Base-by-base conservation (phyloP, 176 grass and related monocot genomes). In the Zizania latifolia region DNA sequence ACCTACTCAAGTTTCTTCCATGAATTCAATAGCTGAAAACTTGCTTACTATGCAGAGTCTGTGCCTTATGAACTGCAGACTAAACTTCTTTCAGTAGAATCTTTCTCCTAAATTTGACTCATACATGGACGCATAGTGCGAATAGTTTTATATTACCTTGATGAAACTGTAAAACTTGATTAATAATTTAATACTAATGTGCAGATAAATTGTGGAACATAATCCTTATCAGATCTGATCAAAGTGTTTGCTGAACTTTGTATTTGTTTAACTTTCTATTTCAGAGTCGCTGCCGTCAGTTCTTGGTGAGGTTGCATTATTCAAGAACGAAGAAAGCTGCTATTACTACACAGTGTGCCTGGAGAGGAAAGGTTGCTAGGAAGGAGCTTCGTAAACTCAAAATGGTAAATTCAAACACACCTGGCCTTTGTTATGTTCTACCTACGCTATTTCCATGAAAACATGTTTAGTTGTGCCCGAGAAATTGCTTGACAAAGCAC, bases 361-460 rank as follows among this genome's bases (percentile, higher is more conserved):
- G 94, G 91, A 98, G 94, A 98, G 91, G 86, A 84, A 98, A 78
- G 62, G 82, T 88, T 81, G 94, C 94, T 57, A 94, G 91, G 71
- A 98, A 76, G 82, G 94, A 98, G 72, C 86, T 98, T 69, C 89
- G 86, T 7, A 94, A 92, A 8, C 89, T 98, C 72, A 98, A 98
- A 89, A 63, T 92, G 94, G 94, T 92, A 90, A 80, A 50, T 54
- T 76, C 6, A 8, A 70, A 66, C 56, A 60, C 39, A 59, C 41
- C 1, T 28, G 50, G 10, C 32, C 68, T 22, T 66, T 66, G 19
- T 80, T 80, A 36, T 72, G 14, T 71, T 82, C 32, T 51, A 70
- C 44, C 38, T 55, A 75, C 11, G 19, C 21, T 73, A 68, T 51
- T 74, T 77, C 35, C 63, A 64, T 15, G 32, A 62, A 28, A 70